Percentiles rank a stretch among this genome's conserved stretches.
Conservation (phyloP, 805 yeast species). For the Isabelozyma gotoi region DNA sequence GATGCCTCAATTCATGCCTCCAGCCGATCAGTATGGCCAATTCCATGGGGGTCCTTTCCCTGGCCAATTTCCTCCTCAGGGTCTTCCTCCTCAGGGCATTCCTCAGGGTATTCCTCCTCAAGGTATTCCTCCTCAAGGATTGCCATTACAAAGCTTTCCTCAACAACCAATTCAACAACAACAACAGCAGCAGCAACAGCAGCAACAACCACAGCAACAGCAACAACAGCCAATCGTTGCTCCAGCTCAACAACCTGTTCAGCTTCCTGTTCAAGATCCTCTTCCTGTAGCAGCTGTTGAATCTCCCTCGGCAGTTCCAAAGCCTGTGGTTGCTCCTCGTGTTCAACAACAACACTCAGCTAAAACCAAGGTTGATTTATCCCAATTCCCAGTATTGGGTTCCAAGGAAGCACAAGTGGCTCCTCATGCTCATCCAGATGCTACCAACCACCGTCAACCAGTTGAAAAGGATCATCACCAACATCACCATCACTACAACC, state of each 20-base stretch:
- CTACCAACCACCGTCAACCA: slow-evolving; percentile 18
- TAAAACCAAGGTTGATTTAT: slow-evolving; percentile 28
- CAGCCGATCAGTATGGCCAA: slow-evolving; percentile 35
- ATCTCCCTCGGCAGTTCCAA: slow-evolving; percentile 8
- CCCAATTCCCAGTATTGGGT: slow-evolving; percentile 59
- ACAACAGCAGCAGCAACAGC: slow-evolving; percentile 8
- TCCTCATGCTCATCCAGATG: slow-evolving; percentile 10
- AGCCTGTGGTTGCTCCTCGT: slow-evolving; percentile 2
- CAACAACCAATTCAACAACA: slow-evolving; percentile 14
- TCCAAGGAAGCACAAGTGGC: slow-evolving; percentile 31
- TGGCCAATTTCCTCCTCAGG: slow-evolving; percentile 18
- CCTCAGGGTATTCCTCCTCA: slow-evolving; percentile 15
- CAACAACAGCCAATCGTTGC: slow-evolving; percentile 9
- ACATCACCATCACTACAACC: slow-evolving; percentile 29
- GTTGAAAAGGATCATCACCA: slow-evolving; percentile 26
- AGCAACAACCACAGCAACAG: slow-evolving; percentile 9
- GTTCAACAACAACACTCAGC: slow-evolving; percentile 3
- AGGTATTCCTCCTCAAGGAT: slow-evolving; percentile 9
- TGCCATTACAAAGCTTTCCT: slow-evolving; percentile 11
- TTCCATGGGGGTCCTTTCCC: slow-evolving; percentile 26
- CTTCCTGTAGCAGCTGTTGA: slow-evolving; percentile 3
- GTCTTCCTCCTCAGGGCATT: slow-evolving; percentile 7
- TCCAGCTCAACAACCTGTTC: slow-evolving; percentile 7
- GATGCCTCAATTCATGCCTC: slow-evolving; percentile 43
- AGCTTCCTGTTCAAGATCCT: slow-evolving; percentile 1